Conservation (phyloP, 2,329 filamentous ascomycete species). For the Mycosphaerella arachidis region DNA sequence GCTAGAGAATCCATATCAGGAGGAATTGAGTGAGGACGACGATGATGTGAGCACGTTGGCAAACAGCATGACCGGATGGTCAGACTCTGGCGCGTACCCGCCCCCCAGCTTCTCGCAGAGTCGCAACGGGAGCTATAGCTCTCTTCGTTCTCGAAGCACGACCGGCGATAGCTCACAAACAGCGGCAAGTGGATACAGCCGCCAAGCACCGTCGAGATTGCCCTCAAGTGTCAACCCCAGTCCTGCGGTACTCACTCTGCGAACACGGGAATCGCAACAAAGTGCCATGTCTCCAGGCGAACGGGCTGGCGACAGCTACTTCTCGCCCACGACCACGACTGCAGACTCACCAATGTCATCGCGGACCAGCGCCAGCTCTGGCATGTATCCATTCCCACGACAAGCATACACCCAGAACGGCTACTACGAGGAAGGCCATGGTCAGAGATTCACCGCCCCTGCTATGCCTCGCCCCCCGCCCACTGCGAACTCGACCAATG, state of each 20-base stretch:
- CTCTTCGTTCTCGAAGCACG: slow-evolving; percentile 22
- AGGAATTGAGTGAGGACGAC: slow-evolving; percentile 54
- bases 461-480: slow-evolving; percentile 78
- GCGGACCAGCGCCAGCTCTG: slow-evolving; percentile 64
- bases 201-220: slow-evolving; percentile 60
- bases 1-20: slow-evolving; percentile 77
- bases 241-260: slow-evolving; percentile 60
- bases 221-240: slow-evolving; percentile 53
- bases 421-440: slow-evolving; percentile 66
- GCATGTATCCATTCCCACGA: slow-evolving; percentile 76
- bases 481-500: slow-evolving; percentile 29
- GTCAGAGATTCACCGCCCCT: slow-evolving; percentile 74
- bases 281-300: slow-evolving; percentile 56
- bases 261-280: slow-evolving; percentile 53
- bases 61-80: slow-evolving; percentile 31
- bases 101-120: slow-evolving; percentile 15
- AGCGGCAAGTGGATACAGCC: slow-evolving; percentile 6
- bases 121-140: slow-evolving; percentile 21
- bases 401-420: slow-evolving; percentile 59
- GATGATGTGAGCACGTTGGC: slow-evolving; percentile 43
- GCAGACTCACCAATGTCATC: slow-evolving; percentile 62
- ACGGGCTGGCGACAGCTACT: slow-evolving; percentile 67
- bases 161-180: slow-evolving; percentile 17
- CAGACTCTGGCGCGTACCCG: slow-evolving; percentile 6
- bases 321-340: slow-evolving; percentile 80